These are phyloP conservation scores for Phaeosphaeria sp. DNA, from an alignment of 2,329 filamentous ascomycete species.

Conservation along the genomic window DNA sequence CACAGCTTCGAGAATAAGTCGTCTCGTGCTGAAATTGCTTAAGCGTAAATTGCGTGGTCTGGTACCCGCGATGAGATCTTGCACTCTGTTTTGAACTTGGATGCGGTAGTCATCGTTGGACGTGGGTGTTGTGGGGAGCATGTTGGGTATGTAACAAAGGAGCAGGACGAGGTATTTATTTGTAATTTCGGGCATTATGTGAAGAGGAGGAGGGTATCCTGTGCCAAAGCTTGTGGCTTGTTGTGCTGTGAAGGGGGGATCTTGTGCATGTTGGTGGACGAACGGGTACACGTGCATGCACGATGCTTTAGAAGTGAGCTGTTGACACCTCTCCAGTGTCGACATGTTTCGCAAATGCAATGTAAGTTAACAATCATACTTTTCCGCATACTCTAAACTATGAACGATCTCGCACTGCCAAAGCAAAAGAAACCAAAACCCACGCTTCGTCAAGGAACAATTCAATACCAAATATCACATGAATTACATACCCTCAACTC, in stretches of 20 bases:
- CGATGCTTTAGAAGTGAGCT: background rate
- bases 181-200: background rate
- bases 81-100: conserved; percentile 20
- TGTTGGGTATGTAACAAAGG: background rate
- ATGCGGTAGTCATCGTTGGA: conserved; percentile 18
- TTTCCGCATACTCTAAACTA: background rate
- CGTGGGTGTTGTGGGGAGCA: conserved; percentile 4
- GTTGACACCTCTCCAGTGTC: too few relatives aligned
- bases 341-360: too few relatives aligned
- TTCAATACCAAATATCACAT: background rate
- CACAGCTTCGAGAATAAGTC: conserved; percentile 26
- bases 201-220: background rate
- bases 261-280: background rate
- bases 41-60: conserved; percentile 14
- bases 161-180: too few relatives aligned
- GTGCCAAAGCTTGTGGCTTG: background rate
- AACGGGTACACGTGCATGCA: background rate
- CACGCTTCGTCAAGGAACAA: background rate
- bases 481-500: background rate
- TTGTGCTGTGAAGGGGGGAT: background rate
- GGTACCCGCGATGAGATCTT: conserved; percentile 14
- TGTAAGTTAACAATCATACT: background rate
- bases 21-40: conserved; percentile 8
- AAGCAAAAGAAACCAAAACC: background rate
- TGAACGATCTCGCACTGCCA: background rate